Percentiles rank a stretch among this genome's conserved stretches.
Evolutionary conservation across 805 yeast genomes (phyloP).

Genomic region (Scheffersomyces lignosus): DNA sequence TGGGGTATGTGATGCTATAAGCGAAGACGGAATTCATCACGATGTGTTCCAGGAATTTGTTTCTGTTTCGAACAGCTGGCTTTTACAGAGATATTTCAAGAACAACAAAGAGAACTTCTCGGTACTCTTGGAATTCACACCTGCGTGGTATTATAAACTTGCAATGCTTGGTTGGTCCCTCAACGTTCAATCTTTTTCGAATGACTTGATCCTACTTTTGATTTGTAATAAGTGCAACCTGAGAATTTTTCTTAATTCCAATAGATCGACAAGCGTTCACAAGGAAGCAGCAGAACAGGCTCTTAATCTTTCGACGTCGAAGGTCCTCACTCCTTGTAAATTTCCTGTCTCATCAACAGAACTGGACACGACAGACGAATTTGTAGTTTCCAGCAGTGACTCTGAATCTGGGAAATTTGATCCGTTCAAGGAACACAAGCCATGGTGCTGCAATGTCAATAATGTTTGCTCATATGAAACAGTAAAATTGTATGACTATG

Average conservation of each 20-base stretch:
- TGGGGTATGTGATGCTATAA: conserved; percentile 1
- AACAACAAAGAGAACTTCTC: conserved; percentile 38
- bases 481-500: conserved; percentile 17
- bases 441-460: conserved; percentile 32
- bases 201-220: conserved; percentile 27
- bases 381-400: conserved; percentile 1
- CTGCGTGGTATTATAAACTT: conserved; percentile 34
- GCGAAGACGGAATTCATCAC: too few relatives aligned
- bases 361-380: too few relatives aligned
- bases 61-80: conserved; percentile 30
- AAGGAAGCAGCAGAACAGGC: conserved; percentile 2
- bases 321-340: conserved; percentile 30
- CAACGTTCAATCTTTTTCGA: conserved; percentile 28
- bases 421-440: conserved; percentile 30
- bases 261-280: neutral
- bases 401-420: conserved; percentile 18
- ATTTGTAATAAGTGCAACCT: conserved; percentile 40
- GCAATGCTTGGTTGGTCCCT: conserved; percentile 41
- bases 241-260: conserved; percentile 27
- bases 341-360: conserved; percentile 20
- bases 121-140: conserved; percentile 21
- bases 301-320: conserved; percentile 20
- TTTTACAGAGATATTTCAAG: conserved; percentile 27
- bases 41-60: conserved; percentile 13
- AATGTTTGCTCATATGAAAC: conserved; percentile 10